Evolutionary conservation across 495 filamentous ascomycete genomes (phyloP), one percentile per base, ranked within the genome.

Genomic region (Opeltia flavorubescens): DNA sequence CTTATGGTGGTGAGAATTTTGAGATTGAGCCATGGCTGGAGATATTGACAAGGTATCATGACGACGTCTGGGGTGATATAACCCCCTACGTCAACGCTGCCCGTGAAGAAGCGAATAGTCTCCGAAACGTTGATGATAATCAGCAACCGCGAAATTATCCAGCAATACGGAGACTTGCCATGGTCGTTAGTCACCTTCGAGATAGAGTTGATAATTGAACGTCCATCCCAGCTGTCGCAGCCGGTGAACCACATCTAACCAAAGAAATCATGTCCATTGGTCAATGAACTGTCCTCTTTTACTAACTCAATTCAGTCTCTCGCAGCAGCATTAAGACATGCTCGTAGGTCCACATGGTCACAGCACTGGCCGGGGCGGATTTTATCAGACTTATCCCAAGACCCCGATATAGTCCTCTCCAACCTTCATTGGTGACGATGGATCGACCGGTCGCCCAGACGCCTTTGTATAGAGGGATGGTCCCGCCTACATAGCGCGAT

Each of bases 281-380:
- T n/a, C n/a, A n/a, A n/a, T n/a, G n/a, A n/a, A n/a, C n/a, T n/a
- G n/a, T n/a, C n/a, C n/a, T n/a, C n/a, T n/a, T n/a, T n/a, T n/a
- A n/a, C n/a, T n/a, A n/a, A n/a, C n/a, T n/a, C n/a, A 41, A 3
- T 2, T n/a, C 15, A 18, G 12, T 15, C 15, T 29, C 24, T 28
- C 15, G 46, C 34, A 86, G 62, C 5, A 79, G 54, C 48, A 61
- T 70, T 61, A 93, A 61, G 5, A 71, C 74, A 53, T 76, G 64
- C 65, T 95, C 91, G 64, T 95, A 96, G 1, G 89, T 95, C 91
- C 93, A 99, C 84, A 99, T 91, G 0, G 91, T 99, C 17, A 95
- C 78, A 1, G 91, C 93, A 63, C 86, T 94, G 18, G 93, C 80
- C 39, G 91, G 91, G 25, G 89, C 93, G 13, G 91, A 87, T 69